Conservation (phyloP, 2,329 filamentous ascomycete species). For the Cladosporium cucumerinum region DNA sequence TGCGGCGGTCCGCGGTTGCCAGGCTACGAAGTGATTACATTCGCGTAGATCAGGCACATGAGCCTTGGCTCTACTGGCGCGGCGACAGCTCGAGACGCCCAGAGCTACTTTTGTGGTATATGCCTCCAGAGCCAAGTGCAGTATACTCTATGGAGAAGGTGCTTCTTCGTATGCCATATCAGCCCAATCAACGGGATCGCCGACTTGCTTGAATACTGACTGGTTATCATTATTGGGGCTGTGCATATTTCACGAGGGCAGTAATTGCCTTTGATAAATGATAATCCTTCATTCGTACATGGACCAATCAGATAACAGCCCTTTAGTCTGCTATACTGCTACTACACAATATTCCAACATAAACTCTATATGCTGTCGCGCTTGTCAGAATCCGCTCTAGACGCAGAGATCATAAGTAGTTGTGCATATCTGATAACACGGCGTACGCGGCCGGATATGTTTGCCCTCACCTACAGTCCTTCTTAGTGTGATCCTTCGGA, state of each 20-base stretch:
- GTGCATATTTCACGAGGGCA: neutral
- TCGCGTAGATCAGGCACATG: conserved; percentile 5
- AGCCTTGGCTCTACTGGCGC: neutral
- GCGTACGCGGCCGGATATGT: neutral
- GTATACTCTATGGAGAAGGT: conserved; percentile 11
- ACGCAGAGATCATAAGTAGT: neutral
- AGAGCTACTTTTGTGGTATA: conserved; percentile 7
- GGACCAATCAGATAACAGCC: neutral
- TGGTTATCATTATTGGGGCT: neutral
- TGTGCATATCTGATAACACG: neutral
- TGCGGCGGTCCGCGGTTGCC: neutral
- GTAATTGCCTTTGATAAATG: neutral
- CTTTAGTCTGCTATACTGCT: neutral
- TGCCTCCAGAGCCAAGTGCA: conserved; percentile 4
- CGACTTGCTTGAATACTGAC: neutral
- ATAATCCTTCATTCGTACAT: neutral
- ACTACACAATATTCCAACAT: neutral
- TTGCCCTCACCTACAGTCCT: neutral
- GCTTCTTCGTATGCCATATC: neutral
- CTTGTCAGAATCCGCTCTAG: neutral
- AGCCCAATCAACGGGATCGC: neutral
- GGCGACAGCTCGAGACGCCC: neutral
- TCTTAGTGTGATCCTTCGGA: neutral
- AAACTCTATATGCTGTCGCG: neutral
- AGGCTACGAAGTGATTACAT: neutral